These are phyloP conservation scores for Crithidia fasciculata DNA, from an alignment of 208 protist species.

Conservation along the genomic window DNA sequence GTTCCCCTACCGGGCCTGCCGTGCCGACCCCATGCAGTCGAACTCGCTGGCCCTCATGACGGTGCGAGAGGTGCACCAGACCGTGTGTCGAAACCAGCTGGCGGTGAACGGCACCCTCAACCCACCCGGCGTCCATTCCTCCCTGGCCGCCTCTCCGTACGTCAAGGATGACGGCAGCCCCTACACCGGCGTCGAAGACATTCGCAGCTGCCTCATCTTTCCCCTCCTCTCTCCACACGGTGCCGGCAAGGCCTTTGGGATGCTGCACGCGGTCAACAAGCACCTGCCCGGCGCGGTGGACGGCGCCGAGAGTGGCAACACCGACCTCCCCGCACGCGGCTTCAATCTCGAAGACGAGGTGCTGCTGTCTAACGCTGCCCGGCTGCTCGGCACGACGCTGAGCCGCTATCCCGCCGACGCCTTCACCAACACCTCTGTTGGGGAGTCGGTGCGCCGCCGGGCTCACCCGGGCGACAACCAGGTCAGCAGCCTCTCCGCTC, in stretches of 20 bases:
- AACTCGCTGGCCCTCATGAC: slow-evolving; percentile 80
- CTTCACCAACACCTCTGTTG: slow-evolving; percentile 59
- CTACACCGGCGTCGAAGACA: slow-evolving; percentile 64
- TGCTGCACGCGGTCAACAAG: slow-evolving; percentile 93
- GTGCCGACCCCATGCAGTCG: slow-evolving; percentile 73
- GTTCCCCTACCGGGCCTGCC: slow-evolving; percentile 54
- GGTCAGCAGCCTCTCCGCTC: slow-evolving; percentile 32
- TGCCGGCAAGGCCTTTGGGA: slow-evolving; percentile 49
- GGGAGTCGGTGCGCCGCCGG: slow-evolving; percentile 44
- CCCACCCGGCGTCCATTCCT: slow-evolving; percentile 34
- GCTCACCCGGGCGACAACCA: slow-evolving; percentile 37
- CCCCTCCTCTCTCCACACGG: slow-evolving; percentile 65
- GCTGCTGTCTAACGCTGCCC: slow-evolving; percentile 51
- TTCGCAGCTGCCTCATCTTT: slow-evolving; percentile 86
- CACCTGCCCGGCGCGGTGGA: slow-evolving; percentile 31
- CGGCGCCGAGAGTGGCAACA: slow-evolving; percentile 7
- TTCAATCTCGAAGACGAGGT: slow-evolving; percentile 74
- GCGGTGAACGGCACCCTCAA: slow-evolving; percentile 72
- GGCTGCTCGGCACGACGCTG: slow-evolving; percentile 75
- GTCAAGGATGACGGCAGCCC: slow-evolving; percentile 20
- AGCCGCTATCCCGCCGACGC: slow-evolving; percentile 68
- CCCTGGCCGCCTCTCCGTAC: slow-evolving; percentile 39
- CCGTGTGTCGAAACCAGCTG: slow-evolving; percentile 74
- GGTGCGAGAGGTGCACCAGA: slow-evolving; percentile 78
- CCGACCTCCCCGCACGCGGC: slow-evolving; percentile 18